Evolutionary conservation across 257 asterid species (phyloP).

Genomic region (Fraxinus anomala): DNA sequence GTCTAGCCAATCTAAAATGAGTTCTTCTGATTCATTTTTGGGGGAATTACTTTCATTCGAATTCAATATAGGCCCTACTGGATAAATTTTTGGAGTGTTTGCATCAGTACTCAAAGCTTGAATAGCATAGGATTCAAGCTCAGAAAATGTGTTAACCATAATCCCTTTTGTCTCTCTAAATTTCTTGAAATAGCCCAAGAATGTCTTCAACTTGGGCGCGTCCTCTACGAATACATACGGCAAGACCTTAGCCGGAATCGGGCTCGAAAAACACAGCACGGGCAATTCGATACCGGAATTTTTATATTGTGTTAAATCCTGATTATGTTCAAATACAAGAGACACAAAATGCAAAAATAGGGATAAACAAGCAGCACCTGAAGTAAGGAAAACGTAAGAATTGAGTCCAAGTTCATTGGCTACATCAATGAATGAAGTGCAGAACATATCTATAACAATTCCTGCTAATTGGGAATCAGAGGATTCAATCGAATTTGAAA

Average conservation of each 20-base stretch:
- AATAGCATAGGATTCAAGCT: slow-evolving; percentile 41
- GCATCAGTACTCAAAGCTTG: slow-evolving; percentile 20
- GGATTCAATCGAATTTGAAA: slow-evolving; percentile 28
- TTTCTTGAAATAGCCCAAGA: not conserved
- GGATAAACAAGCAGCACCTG: slow-evolving; percentile 44
- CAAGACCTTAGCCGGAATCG: slow-evolving; percentile 31
- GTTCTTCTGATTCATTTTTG: not conserved
- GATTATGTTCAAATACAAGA: slow-evolving; percentile 4
- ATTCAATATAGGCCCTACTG: slow-evolving; percentile 46
- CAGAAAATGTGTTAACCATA: slow-evolving; percentile 45
- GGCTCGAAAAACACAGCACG: slow-evolving; percentile 26
- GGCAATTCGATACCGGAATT: slow-evolving; percentile 4
- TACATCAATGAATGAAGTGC: slow-evolving; percentile 47
- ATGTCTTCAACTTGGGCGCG: not conserved
- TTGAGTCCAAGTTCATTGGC: slow-evolving; percentile 53
- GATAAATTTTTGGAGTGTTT: slow-evolving; percentile 34
- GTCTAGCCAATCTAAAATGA: slow-evolving; percentile 29
- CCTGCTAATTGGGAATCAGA: slow-evolving; percentile 25
- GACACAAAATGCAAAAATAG: slow-evolving; percentile 20
- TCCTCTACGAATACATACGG: slow-evolving; percentile 19
- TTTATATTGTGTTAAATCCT: slow-evolving; percentile 20
- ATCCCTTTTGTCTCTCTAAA: slow-evolving; percentile 35
- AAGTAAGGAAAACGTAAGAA: slow-evolving; percentile 50
- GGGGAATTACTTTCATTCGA: not conserved
- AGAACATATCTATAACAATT: slow-evolving; percentile 60